These are phyloP conservation scores for Mycena galericulata DNA, from an alignment of 768 basidiomycete genomes.

Conservation along the genomic window DNA sequence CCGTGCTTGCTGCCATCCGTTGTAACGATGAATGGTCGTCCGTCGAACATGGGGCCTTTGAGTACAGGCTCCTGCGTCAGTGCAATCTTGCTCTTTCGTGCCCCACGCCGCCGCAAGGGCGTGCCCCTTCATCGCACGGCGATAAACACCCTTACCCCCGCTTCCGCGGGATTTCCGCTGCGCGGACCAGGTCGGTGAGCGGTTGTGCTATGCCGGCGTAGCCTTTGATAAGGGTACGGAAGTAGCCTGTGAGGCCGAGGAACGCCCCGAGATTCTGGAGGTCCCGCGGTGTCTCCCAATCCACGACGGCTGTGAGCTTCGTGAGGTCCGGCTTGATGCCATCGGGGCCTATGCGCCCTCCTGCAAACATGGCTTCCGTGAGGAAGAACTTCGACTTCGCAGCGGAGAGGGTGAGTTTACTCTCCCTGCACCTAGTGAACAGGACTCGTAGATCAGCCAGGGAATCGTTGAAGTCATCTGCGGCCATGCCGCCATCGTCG, in stretches of 20 bases:
- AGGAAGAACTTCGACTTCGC: slow-evolving; percentile 45
- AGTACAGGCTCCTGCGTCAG: slow-evolving; percentile 39
- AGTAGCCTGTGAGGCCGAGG: slow-evolving; percentile 40
- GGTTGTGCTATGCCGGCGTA: slow-evolving; percentile 50
- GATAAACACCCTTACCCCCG: slow-evolving; percentile 42
- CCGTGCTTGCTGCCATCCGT: slow-evolving; percentile 45
- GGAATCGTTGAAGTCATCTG: slow-evolving; percentile 13
- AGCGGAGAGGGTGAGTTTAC: slow-evolving; percentile 26
- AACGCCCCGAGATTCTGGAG: slow-evolving; percentile 26
- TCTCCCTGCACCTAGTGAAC: slow-evolving; percentile 39
- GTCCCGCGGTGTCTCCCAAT: slow-evolving; percentile 40
- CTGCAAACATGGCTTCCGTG: slow-evolving; percentile 49
- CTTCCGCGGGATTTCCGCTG: slow-evolving; percentile 34
- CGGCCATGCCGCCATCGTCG: slow-evolving; percentile 31
- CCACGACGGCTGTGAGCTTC: slow-evolving; percentile 52
- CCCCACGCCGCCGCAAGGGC: slow-evolving; percentile 31
- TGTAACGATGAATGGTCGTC: slow-evolving; percentile 43
- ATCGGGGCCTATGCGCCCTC: slow-evolving; percentile 42
- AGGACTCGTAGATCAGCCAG: slow-evolving; percentile 13
- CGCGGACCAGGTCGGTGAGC: slow-evolving; percentile 43
- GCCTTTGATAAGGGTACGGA: slow-evolving; percentile 45
- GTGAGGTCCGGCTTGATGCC: slow-evolving; percentile 50
- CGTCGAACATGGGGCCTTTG: slow-evolving; percentile 36
- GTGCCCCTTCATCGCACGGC: slow-evolving; percentile 36
- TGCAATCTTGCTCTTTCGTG: slow-evolving; percentile 31